Conservation (phyloP, 441 rosid genomes). For the Macaranga tanarius region DNA sequence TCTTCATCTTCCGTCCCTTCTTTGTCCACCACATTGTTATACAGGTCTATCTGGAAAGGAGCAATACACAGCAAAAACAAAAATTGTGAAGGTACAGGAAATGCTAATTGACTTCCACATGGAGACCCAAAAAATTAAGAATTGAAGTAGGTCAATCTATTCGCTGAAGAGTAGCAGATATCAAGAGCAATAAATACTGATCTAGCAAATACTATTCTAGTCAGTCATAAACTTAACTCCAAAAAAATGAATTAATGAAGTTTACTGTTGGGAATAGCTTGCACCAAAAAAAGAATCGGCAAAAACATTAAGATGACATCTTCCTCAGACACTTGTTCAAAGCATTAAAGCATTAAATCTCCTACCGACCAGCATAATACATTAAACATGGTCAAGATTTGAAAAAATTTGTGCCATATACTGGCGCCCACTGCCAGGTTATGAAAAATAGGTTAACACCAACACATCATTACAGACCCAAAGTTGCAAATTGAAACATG, state of each 20-base stretch:
- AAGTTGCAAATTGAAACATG: neutral
- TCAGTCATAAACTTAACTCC: neutral
- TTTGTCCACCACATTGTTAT: conserved; percentile 84
- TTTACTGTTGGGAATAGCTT: neutral
- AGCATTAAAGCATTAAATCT: neutral
- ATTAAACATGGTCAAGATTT: neutral
- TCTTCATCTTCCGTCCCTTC: conserved; percentile 74
- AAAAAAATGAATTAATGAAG: neutral
- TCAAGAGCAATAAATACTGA: neutral
- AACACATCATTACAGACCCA: no score
- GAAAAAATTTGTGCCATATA: neutral
- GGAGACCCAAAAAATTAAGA: conserved; percentile 5
- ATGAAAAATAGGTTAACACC: neutral
- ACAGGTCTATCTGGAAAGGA: conserved; percentile 56
- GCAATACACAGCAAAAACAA: conserved; percentile 12
- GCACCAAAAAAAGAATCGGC: neutral
- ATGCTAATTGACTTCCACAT: neutral
- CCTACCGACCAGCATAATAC: neutral
- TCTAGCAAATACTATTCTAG: neutral
- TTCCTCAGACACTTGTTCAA: neutral
- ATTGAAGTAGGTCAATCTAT: conserved; percentile 1
- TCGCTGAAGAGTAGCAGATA: neutral
- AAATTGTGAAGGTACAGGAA: conserved; percentile 2
- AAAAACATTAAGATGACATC: neutral
- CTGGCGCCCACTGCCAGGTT: neutral